Evolutionary conservation across 352 stramenopile species (phyloP), one percentile per base, ranked within the genome.

Genomic region (Phytophthora meadii): DNA sequence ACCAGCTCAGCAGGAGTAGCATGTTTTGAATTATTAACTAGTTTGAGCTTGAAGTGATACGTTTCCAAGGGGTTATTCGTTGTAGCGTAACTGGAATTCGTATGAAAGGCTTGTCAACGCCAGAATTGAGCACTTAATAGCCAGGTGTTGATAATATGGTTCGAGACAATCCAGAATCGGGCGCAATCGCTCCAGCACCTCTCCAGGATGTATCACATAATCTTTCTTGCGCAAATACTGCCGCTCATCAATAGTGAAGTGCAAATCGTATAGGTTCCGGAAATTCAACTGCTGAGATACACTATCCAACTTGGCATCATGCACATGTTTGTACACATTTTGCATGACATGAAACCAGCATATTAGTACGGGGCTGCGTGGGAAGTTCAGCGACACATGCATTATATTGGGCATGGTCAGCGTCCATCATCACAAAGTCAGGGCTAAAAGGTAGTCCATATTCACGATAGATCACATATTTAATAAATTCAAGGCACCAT

Each of bases 291-390:
- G 11, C 7, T 17, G 34, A 3, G 24, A n/a, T 0, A 47, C 14
- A 2, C 14, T 0, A 57, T 37, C 22, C 19, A 57, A 2, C n/a
- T 28, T 39, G 14, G 11, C 24, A 10, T 48, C 22, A 9, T 45
- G 7, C 10, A 9, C 8, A 39, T 30, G 22, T 32, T 39, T 48
- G 8, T 14, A 4, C 0, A 57, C 50, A 39, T 57, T 57, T 11
- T 57, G 8, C 36, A 2, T 48, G 15, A 47, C 27, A 39, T 48
- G 24, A 27, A 48, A 57, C 50, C 50, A 57, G 27, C 36, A 57
- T 37, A 57, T 57, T 9, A 57, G 14, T 1, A 57, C 3, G 15
- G 24, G 27, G 3, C 4, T 12, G 2, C 1, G 7, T 48, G 36
- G n/a, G 34, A 11, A 47, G 0, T 3, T 40, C 22, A 10, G 8